These are phyloP conservation scores for Lepidium campestre DNA, from an alignment of 441 rosid genomes.

Conservation along the genomic window DNA sequence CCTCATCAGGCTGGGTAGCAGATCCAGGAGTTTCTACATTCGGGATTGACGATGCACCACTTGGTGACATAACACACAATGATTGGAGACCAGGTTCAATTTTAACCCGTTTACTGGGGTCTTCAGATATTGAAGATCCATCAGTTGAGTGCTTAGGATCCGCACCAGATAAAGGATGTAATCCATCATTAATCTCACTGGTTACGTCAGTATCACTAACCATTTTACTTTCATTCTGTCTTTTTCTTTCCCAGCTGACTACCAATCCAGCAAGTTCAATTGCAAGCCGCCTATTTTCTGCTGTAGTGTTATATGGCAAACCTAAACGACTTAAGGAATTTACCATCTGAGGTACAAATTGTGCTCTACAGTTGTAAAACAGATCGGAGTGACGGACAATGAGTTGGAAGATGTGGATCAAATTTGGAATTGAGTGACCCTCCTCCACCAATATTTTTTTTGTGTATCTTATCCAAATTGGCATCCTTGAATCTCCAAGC, in stretches of 20 bases:
- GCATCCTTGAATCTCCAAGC: slow-evolving; percentile 95
- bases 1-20: slow-evolving; percentile 95
- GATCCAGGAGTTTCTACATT: slow-evolving; percentile 94
- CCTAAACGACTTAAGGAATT: slow-evolving; percentile 99
- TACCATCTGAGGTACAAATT: slow-evolving; percentile 99
- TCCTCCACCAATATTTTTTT: slow-evolving; percentile 98
- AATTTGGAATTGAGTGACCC: slow-evolving; percentile 91
- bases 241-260: slow-evolving; percentile 96
- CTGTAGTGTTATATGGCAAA: slow-evolving; percentile 85
- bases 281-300: slow-evolving; percentile 95
- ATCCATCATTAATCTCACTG: slow-evolving; percentile 50
- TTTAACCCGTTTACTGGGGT: slow-evolving; percentile 76
- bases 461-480: slow-evolving; percentile 97
- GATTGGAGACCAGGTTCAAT: slow-evolving; percentile 94
- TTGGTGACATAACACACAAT: slow-evolving; percentile 89
- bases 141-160: slow-evolving; percentile 70
- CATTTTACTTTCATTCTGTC: slow-evolving; percentile 82
- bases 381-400: slow-evolving; percentile 95
- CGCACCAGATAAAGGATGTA: slow-evolving; percentile 42
- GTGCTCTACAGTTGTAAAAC: slow-evolving; percentile 96
- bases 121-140: slow-evolving; percentile 73
- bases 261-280: slow-evolving; percentile 99
- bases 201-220: slow-evolving; percentile 51
- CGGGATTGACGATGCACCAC: slow-evolving; percentile 79
- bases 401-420: slow-evolving; percentile 98